Conservation (phyloP, 805 yeast genomes). For the Yamadazyma laniorum region DNA sequence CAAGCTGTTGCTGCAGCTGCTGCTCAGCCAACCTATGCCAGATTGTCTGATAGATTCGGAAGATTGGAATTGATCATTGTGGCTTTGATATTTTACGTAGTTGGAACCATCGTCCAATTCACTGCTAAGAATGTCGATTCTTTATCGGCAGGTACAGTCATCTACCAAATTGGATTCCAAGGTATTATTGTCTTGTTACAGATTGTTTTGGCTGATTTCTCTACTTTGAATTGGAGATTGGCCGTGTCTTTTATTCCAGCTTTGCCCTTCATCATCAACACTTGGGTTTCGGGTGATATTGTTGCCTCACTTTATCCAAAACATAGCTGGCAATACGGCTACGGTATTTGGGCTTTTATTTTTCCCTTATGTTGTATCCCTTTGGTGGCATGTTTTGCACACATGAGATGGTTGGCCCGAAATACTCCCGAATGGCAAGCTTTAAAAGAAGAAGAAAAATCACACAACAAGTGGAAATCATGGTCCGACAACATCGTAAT, state of each 20-base stretch:
- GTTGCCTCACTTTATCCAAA: conserved; percentile 36
- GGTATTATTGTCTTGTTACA: conserved; percentile 59
- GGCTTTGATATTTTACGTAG: conserved; percentile 52
- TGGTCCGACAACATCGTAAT: conserved; percentile 30
- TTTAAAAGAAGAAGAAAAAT: conserved; percentile 38
- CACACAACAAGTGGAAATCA: conserved; percentile 14
- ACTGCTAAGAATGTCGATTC: conserved; percentile 56
- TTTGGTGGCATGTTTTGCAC: conserved; percentile 48
- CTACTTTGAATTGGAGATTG: conserved; percentile 70
- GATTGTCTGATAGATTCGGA: conserved; percentile 67
- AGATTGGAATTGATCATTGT: conserved; percentile 51
- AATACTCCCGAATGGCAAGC: conserved; percentile 51
- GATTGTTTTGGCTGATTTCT: conserved; percentile 62
- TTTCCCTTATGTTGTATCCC: conserved; percentile 69
- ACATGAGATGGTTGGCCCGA: conserved; percentile 55
- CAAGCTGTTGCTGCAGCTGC: conserved; percentile 64
- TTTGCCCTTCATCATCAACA: conserved; percentile 69
- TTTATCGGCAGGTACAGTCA: conserved; percentile 64
- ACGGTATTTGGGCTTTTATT: conserved; percentile 79
- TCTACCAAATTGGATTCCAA: conserved; percentile 51
- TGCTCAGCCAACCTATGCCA: conserved; percentile 61
- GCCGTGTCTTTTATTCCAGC: conserved; percentile 64
- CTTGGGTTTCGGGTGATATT: conserved; percentile 73
- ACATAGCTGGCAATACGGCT: conserved; percentile 65
- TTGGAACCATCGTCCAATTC: conserved; percentile 65